phyloP scores from a whole-genome alignment of 768 basidiomycete species.

The Harrya chromipes region DNA sequence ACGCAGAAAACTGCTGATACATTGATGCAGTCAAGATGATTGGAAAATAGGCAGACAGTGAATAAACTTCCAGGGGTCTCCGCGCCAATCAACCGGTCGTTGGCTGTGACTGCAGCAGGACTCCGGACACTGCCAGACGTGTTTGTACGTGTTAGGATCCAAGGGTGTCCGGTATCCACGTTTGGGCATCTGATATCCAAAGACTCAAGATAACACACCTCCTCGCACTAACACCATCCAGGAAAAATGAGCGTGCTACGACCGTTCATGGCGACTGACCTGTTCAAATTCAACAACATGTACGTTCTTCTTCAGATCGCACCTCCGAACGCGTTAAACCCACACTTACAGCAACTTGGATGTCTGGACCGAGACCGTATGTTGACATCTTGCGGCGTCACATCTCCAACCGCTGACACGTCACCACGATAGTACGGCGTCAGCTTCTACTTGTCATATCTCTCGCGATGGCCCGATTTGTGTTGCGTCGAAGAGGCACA shows the following conservation, averaged over 20 bases:
- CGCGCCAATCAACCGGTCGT: not conserved
- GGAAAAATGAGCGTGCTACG: conserved; percentile 76
- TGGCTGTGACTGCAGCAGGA: conserved; percentile 11
- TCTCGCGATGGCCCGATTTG: conserved; percentile 89
- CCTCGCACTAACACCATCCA: too few relatives aligned
- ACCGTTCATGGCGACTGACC: conserved; percentile 83
- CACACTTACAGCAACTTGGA: conserved; percentile 72
- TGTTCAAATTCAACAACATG: conserved; percentile 94
- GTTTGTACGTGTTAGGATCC: conserved; percentile 32
- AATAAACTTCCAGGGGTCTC: conserved; percentile 32
- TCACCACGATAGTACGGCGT: conserved; percentile 65
- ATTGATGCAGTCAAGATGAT: conserved; percentile 24
- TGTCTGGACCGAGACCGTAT: conserved; percentile 95
- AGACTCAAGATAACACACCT: too few relatives aligned
- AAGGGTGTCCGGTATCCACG: conserved; percentile 5
- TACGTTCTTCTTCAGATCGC: conserved; percentile 32
- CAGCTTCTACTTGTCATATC: conserved; percentile 84
- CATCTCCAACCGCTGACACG: conserved; percentile 1
- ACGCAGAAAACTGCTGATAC: conserved; percentile 35
- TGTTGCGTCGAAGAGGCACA: conserved; percentile 83
- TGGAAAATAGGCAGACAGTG: conserved; percentile 22
- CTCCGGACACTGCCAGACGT: conserved; percentile 27
- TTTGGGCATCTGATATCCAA: too few relatives aligned
- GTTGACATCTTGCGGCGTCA: conserved; percentile 21
- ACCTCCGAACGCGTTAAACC: conserved; percentile 2